These are phyloP conservation scores for Suillus alpinus DNA, from an alignment of 768 basidiomycete genomes.

Conservation along the genomic window DNA sequence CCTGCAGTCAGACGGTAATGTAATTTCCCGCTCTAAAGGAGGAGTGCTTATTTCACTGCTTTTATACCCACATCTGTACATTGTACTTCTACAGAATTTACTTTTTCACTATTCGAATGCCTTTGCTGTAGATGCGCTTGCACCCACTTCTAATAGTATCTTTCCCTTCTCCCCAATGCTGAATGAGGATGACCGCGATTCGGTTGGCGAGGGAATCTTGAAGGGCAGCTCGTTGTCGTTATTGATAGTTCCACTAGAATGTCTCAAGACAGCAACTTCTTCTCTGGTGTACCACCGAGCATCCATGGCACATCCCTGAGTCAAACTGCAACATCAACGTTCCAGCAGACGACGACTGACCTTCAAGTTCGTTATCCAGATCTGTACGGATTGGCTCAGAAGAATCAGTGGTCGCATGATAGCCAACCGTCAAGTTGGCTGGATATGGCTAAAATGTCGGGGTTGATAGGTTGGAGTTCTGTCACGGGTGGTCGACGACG, in stretches of 20 bases:
- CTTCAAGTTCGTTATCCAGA: conserved; percentile 94
- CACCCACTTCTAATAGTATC: conserved; percentile 23
- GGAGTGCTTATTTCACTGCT: conserved; percentile 2
- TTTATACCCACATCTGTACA: conserved; percentile 17
- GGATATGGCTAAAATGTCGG: conserved; percentile 71
- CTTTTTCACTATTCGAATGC: conserved; percentile 12
- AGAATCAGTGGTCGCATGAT: conserved; percentile 75
- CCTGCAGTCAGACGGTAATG: conserved; percentile 72
- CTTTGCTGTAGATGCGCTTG: not conserved
- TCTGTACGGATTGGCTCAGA: conserved; percentile 75
- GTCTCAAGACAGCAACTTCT: conserved; percentile 66
- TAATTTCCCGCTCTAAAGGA: not conserved
- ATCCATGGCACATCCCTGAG: conserved; percentile 43
- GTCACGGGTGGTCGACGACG: too few relatives aligned
- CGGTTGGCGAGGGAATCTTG: conserved; percentile 70
- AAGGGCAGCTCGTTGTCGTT: conserved; percentile 52
- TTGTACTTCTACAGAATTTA: conserved; percentile 29
- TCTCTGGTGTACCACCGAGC: conserved; percentile 85
- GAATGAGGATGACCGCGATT: conserved; percentile 82
- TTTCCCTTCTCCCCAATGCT: conserved; percentile 68
- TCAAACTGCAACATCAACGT: not conserved
- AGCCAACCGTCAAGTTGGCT: conserved; percentile 87
- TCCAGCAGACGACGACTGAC: conserved; percentile 38
- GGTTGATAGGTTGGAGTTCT: conserved; percentile 1
- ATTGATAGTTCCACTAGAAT: conserved; percentile 43